Base-by-base conservation (phyloP, 2,329 filamentous ascomycete species). In the Aspergillus niger region DNA sequence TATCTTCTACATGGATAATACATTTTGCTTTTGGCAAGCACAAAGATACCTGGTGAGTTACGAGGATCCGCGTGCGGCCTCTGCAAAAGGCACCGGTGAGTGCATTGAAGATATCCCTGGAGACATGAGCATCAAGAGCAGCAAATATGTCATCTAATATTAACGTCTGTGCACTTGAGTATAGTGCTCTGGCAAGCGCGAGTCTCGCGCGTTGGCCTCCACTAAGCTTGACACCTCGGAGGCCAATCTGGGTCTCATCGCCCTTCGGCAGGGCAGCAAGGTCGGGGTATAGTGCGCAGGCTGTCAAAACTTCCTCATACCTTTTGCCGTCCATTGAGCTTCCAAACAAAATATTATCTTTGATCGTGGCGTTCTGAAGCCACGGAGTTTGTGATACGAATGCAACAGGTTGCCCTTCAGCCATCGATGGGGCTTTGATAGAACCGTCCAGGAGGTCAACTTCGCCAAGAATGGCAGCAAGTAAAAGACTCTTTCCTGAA, bases 401-500 rank as follows among this genome's bases (percentile, higher is more conserved):
- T 32, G 47, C 47, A 32, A 50, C 26, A 3, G 47, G n/a, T 20
- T 50, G 47, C 26, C 26, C 47, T 17, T 50, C 26, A 17, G 47
- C 47, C 26, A 30, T 30, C 26, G 47, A 50, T 50, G 47, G 47
- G 15, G 47, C 47, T 8, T 50, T 8, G n/a, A 50, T 50, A 13
- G 15, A n/a, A 17, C 47, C 47, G 8, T 3, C 24, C 1, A 32
- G 8, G 15, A 48, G 26, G 41, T 55, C 53, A 8, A 43, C 26
- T 73, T 93, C 90, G 5, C 90, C 90, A 8, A 93, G 82, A 28
- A 93, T 85, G 0, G 89, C 84, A 3, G 89, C 85, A 8, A 94
- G 80, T 64, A 94, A 77, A 32, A 93, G 76, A 72, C 87, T 91
- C 77, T 93, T 93, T 10, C 90, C 91, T 8, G 86, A 86, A 1